A percentile compares a stretch with the other conserved stretches of the same genome.
Conservation (phyloP, 2,329 filamentous ascomycete species). For the Graphilbum sp. region DNA sequence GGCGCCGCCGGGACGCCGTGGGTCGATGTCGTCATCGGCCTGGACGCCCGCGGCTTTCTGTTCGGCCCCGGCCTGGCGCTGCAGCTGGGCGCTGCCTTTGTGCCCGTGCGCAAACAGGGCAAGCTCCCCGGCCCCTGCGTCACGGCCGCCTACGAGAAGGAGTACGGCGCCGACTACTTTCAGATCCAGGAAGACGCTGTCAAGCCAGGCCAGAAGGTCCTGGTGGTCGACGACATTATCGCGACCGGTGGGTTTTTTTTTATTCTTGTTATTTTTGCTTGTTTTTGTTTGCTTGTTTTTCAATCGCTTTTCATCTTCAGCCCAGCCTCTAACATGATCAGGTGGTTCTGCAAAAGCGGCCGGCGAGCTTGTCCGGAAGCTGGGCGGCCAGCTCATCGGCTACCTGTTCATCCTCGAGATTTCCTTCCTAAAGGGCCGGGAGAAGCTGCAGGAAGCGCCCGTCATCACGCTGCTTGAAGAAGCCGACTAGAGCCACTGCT, state of each 20-base stretch:
- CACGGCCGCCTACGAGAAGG: slow-evolving; percentile 80
- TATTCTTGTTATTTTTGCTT: not conserved
- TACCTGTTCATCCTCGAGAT: slow-evolving; percentile 95
- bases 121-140: slow-evolving; percentile 85
- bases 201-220: slow-evolving; percentile 70
- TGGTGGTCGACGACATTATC: slow-evolving; percentile 96
- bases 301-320: slow-evolving; percentile 3
- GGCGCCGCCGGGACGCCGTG: slow-evolving; percentile 37
- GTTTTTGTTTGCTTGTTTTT: not conserved
- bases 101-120: slow-evolving; percentile 85
- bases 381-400: slow-evolving; percentile 72
- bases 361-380: slow-evolving; percentile 68
- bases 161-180: slow-evolving; percentile 90
- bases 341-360: slow-evolving; percentile 85
- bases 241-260: slow-evolving; percentile 59
- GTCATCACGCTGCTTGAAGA: slow-evolving; percentile 64
- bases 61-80: slow-evolving; percentile 85
- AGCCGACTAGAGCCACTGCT: slow-evolving; percentile 7
- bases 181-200: slow-evolving; percentile 86
- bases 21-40: slow-evolving; percentile 74
- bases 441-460: slow-evolving; percentile 66
- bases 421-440: slow-evolving; percentile 77
- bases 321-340: slow-evolving; percentile 18
- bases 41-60: slow-evolving; percentile 89
- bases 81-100: slow-evolving; percentile 69